A percentile compares a stretch with the other conserved stretches of the same genome.
phyloP scores from a whole-genome alignment of 208 protist genomes.

The Leishmania guyanensis region DNA sequence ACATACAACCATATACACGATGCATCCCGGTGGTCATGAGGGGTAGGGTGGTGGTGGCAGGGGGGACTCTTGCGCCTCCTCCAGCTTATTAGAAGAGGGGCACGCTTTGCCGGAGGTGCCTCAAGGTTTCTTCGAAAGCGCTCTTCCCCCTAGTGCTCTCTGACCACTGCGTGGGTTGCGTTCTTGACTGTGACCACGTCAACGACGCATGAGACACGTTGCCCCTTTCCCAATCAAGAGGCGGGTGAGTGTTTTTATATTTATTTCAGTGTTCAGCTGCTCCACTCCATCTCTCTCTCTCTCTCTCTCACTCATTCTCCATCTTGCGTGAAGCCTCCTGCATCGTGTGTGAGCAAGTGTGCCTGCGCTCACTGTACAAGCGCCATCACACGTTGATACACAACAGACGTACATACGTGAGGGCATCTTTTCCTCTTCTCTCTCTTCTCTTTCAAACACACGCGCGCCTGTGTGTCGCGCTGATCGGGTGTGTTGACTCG shows the following conservation, averaged over 20 bases:
- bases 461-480: background rate
- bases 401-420: slow-evolving; percentile 2
- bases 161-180: background rate
- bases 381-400: background rate
- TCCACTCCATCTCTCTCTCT: background rate
- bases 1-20: background rate
- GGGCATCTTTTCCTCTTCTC: background rate
- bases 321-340: background rate
- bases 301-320: background rate
- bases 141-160: background rate
- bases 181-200: background rate
- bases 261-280: background rate
- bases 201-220: background rate
- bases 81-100: background rate
- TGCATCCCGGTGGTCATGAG: background rate
- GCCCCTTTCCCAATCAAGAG: background rate
- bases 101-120: background rate
- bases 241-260: background rate
- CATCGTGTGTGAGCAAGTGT: background rate
- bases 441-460: background rate
- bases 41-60: background rate
- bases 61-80: background rate
- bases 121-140: background rate
- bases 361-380: background rate
- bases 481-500: background rate